Percentiles rank a stretch among this genome's conserved stretches.
Evolutionary conservation across 345 rosid genomes (phyloP).

Genomic region (Nephelium lappaceum): DNA sequence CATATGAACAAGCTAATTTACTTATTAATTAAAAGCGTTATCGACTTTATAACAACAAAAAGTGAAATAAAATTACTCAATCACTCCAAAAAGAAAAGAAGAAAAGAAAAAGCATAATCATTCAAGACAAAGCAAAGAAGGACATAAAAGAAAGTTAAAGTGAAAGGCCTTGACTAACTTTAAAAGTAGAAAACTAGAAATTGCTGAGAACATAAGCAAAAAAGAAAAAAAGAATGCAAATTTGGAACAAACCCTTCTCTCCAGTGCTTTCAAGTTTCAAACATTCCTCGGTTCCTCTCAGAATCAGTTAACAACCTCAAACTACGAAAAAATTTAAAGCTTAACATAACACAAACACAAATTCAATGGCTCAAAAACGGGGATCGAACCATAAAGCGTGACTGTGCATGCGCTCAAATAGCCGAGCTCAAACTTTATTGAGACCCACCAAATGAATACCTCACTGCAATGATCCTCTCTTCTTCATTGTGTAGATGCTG

Average conservation of each 20-base stretch:
- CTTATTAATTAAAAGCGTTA: too few relatives aligned
- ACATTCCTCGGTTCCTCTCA: background rate
- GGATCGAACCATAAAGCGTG: constrained; percentile 4
- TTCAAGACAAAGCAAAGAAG: background rate
- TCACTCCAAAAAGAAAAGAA: background rate
- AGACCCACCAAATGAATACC: constrained; percentile 27
- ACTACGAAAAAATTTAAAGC: constrained; percentile 9
- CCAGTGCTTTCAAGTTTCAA: constrained; percentile 18
- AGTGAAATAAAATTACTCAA: background rate
- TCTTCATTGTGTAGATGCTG: constrained; percentile 18
- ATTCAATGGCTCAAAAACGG: background rate
- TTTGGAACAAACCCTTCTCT: constrained; percentile 1
- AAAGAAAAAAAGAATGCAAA: background rate
- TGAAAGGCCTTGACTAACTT: constrained; percentile 14
- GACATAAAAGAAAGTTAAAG: constrained; percentile 9
- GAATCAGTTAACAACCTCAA: constrained; percentile 14
- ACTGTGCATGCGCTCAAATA: constrained; percentile 10
- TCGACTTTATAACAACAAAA: background rate
- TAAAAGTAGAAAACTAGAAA: background rate
- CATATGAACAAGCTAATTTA: too few relatives aligned
- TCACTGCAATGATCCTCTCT: constrained; percentile 17
- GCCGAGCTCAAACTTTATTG: constrained; percentile 22
- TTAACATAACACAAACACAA: constrained; percentile 13
- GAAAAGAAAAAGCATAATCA: background rate
- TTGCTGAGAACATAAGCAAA: background rate